Percentiles rank a stretch among this genome's conserved stretches.
These are phyloP conservation scores for Lepiota subincarnata DNA, from an alignment of 768 basidiomycete genomes.

Conservation along the genomic window DNA sequence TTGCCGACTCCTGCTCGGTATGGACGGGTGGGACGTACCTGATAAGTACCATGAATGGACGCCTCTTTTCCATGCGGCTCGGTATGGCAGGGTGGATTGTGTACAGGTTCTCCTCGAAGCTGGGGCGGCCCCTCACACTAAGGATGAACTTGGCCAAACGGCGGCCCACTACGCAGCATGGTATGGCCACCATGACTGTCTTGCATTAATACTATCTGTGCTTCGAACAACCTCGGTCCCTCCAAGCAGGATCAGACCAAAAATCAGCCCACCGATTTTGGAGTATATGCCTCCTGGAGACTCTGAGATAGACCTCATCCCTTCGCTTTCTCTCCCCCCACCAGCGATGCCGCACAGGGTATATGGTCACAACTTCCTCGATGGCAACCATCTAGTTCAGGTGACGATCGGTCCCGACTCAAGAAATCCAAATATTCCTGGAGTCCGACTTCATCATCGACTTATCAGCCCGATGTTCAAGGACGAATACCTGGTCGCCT, in stretches of 20 bases:
- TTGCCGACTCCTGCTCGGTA: constrained; percentile 68
- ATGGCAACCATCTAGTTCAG: constrained; percentile 81
- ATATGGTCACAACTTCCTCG: constrained; percentile 95
- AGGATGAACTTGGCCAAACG: constrained; percentile 81
- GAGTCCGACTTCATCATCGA: constrained; percentile 70
- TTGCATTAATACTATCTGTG: constrained; percentile 54
- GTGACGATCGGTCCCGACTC: constrained; percentile 75
- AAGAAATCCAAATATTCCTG: constrained; percentile 30
- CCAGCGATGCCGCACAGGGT: constrained; percentile 98
- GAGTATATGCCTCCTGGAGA: constrained; percentile 38
- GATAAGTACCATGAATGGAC: constrained; percentile 99
- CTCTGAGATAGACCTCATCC: constrained; percentile 86
- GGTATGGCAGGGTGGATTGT: constrained; percentile 75
- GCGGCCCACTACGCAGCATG: constrained; percentile 95
- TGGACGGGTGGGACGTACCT: constrained; percentile 77
- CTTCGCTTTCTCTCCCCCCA: constrained; percentile 90
- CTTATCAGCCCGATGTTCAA: constrained; percentile 65
- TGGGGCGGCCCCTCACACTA: constrained; percentile 67
- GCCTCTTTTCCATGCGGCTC: constrained; percentile 91
- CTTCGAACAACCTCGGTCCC: constrained; percentile 27
- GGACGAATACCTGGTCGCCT: constrained; percentile 63
- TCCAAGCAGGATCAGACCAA: constrained; percentile 18
- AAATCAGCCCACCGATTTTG: constrained; percentile 36
- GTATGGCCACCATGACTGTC: constrained; percentile 80
- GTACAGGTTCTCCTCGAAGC: constrained; percentile 76